phyloP scores from a whole-genome alignment of 2,329 filamentous ascomycete genomes.

The Rhynchosporium agropyri region DNA sequence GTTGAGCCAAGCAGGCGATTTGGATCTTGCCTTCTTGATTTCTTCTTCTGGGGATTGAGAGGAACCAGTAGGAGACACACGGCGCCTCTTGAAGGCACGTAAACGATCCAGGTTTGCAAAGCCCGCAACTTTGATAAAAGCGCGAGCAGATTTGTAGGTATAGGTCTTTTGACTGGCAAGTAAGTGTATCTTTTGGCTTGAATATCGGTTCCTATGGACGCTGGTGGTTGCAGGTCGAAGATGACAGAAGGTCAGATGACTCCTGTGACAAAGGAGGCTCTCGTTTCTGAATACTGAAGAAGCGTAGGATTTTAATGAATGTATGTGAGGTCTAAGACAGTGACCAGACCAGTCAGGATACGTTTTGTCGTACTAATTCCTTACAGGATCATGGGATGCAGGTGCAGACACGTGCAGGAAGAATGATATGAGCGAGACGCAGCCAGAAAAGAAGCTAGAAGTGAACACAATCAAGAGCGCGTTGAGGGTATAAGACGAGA shows the following conservation, averaged over 20 bases:
- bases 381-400: background rate
- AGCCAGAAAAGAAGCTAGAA: background rate
- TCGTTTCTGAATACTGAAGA: background rate
- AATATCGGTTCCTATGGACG: conserved; percentile 1
- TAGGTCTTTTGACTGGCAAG: background rate
- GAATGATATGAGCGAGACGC: conserved; percentile 6
- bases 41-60: conserved; percentile 24
- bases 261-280: background rate
- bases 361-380: background rate
- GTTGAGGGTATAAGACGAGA: background rate
- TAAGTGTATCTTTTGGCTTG: conserved; percentile 20
- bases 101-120: conserved; percentile 38
- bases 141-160: conserved; percentile 20
- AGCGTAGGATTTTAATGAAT: background rate
- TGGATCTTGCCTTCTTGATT: conserved; percentile 27
- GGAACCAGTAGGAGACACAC: conserved; percentile 33
- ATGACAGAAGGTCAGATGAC: conserved; percentile 22
- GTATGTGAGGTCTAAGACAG: background rate
- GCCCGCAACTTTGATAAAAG: conserved; percentile 23
- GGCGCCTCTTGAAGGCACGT: conserved; percentile 40
- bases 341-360: background rate
- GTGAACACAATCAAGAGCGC: conserved; percentile 4
- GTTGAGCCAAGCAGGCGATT: conserved; percentile 38
- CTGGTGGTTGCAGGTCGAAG: conserved; percentile 12
- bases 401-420: conserved; percentile 13